phyloP scores from a whole-genome alignment of 1,284 basidiomycete genomes.

The Ustilago hordei region DNA sequence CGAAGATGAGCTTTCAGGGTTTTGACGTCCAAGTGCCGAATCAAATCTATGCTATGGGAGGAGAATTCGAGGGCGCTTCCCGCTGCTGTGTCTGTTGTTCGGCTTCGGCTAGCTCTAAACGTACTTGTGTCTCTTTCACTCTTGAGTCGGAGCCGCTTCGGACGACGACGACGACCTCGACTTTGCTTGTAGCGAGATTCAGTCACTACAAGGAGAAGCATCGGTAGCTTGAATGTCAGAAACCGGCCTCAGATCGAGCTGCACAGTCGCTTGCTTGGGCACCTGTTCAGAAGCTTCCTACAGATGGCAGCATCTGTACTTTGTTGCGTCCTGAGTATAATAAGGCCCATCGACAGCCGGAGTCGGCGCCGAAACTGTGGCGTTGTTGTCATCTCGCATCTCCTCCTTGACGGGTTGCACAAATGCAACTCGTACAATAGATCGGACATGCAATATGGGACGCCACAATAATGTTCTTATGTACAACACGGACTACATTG shows the following conservation, averaged over 20 bases:
- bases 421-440: neutral
- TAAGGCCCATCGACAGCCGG: neutral
- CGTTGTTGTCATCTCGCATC: neutral
- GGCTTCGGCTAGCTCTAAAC: neutral
- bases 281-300: neutral
- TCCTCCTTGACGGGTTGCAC: neutral
- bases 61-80: slow-evolving; percentile 5
- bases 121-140: neutral
- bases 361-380: neutral
- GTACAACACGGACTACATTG: neutral
- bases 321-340: too few species aligned
- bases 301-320: neutral
- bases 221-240: neutral
- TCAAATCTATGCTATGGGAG: neutral
- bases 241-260: neutral
- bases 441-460: neutral
- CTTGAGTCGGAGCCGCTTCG: neutral
- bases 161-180: neutral
- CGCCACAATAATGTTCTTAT: neutral
- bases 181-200: neutral
- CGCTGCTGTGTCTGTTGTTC: neutral
- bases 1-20: neutral
- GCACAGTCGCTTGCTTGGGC: neutral
- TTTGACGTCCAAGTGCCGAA: too few species aligned
- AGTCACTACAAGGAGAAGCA: neutral